Percentiles rank a stretch among this genome's conserved stretches.
Evolutionary conservation across 108 stramenopile species (phyloP).

Genomic region (Cylindrotheca closterium): DNA sequence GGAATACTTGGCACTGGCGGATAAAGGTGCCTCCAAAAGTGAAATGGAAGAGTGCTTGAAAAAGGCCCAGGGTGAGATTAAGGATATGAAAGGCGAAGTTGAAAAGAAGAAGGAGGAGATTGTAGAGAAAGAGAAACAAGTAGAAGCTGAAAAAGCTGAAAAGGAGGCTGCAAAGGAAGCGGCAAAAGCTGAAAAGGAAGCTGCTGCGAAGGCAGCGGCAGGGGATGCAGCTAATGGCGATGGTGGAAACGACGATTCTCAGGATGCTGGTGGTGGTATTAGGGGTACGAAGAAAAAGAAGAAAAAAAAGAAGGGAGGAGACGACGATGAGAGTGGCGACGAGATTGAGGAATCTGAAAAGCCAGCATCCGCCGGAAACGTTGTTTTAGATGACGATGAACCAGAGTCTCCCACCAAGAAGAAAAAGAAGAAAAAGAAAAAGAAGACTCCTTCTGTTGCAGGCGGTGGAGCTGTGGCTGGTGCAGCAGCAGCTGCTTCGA

Average conservation of each 20-base stretch:
- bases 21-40: background rate
- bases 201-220: no score
- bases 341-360: slow-evolving; percentile 1
- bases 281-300: slow-evolving; percentile 1
- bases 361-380: background rate
- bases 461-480: no score
- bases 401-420: no score
- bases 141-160: background rate
- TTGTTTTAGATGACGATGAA: background rate
- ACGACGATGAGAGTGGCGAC: background rate
- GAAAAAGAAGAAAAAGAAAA: background rate
- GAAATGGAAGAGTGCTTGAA: background rate
- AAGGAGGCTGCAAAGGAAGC: background rate
- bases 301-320: background rate
- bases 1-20: slow-evolving; percentile 2
- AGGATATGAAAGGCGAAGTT: slow-evolving; percentile 3
- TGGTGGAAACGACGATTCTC: background rate
- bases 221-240: background rate
- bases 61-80: slow-evolving; percentile 1
- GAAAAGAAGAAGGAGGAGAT: slow-evolving; percentile 3
- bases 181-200: background rate
- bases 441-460: no score
- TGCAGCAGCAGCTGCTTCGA: no score
- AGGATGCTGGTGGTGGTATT: background rate
- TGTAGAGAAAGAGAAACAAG: background rate